Evolutionary conservation across 768 basidiomycete genomes (phyloP).

Genomic region (Pisolithus microcarpus): DNA sequence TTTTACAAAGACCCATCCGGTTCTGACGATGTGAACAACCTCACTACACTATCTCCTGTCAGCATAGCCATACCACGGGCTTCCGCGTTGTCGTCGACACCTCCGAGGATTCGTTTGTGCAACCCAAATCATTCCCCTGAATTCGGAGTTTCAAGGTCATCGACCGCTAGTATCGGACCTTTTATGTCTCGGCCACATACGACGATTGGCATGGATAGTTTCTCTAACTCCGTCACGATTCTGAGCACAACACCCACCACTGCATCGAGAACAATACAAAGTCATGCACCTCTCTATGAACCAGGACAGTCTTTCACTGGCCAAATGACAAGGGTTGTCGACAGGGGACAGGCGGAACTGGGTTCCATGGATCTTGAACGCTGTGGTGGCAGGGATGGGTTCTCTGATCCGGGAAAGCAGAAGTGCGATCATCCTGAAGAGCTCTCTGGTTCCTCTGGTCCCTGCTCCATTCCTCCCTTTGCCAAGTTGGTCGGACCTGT

Average conservation of each 20-base stretch:
- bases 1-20: slow-evolving; percentile 1
- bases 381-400: no score
- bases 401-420: no score
- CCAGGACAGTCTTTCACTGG: no score
- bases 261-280: neutral
- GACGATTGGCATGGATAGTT: neutral
- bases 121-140: slow-evolving; percentile 1
- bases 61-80: neutral
- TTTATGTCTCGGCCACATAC: neutral
- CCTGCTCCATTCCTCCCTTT: no score
- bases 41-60: neutral
- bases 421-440: no score
- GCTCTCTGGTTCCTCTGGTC: no score
- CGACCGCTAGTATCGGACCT: slow-evolving; percentile 1
- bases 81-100: neutral
- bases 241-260: neutral
- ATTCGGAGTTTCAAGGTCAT: neutral
- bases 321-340: no score
- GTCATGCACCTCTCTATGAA: neutral
- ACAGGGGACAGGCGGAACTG: no score
- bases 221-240: neutral
- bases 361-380: no score
- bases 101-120: neutral
- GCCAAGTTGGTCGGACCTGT: neutral
- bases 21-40: neutral